phyloP scores from a whole-genome alignment of 169 alveolate species.

The Plasmodium coatneyi region DNA sequence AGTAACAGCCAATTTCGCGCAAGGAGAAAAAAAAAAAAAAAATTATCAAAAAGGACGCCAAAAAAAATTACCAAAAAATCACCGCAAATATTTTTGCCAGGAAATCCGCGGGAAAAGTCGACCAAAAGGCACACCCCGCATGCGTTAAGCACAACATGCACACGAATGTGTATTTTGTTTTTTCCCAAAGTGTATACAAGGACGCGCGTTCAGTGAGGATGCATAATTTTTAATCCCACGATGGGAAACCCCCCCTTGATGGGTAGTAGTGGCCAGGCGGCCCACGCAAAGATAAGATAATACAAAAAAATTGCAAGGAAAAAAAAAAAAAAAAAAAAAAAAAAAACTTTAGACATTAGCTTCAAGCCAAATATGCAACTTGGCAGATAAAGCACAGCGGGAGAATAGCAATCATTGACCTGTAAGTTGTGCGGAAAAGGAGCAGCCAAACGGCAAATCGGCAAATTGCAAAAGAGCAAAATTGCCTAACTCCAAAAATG shows the following conservation, averaged over 20 bases:
- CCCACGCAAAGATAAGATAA: background rate
- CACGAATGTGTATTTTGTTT: background rate
- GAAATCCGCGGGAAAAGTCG: background rate
- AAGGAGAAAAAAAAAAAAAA: background rate
- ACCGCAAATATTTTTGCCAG: background rate
- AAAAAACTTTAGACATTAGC: conserved; percentile 3
- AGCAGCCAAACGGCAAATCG: background rate
- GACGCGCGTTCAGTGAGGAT: background rate
- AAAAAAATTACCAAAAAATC: background rate
- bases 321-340: background rate
- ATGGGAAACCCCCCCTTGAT: background rate
- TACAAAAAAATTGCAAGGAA: background rate
- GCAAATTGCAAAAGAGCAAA: background rate
- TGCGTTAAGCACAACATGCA: background rate
- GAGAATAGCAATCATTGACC: background rate
- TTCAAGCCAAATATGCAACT: background rate
- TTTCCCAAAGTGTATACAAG: background rate
- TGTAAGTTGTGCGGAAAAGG: background rate
- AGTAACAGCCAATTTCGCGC: background rate
- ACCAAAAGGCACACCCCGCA: background rate
- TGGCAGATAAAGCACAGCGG: background rate
- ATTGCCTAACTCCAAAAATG: background rate
- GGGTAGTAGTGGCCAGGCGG: background rate
- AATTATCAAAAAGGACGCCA: background rate
- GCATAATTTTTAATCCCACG: background rate